Percentiles rank a stretch among this genome's conserved stretches.
These are phyloP conservation scores for Dactylonectria macrodidyma DNA, from an alignment of 2,329 filamentous ascomycete genomes.

Conservation along the genomic window DNA sequence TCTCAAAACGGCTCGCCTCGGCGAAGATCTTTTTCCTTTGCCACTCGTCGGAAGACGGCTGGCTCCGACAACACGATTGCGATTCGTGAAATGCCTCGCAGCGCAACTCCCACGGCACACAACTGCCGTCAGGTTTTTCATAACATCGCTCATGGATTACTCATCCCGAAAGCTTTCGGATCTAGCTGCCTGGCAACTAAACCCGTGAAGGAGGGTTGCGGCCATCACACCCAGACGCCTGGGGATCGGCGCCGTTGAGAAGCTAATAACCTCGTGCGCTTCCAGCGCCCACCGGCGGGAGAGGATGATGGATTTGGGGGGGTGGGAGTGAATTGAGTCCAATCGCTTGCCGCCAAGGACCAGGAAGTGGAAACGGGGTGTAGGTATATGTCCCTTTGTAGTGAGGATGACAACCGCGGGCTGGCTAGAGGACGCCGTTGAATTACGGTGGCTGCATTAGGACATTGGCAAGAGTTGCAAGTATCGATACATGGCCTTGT, in stretches of 20 bases:
- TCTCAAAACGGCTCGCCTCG: background rate
- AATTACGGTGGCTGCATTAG: too few relatives aligned
- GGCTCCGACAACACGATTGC: background rate
- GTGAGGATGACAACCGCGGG: too few relatives aligned
- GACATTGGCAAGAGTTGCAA: too few relatives aligned
- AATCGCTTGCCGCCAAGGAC: background rate
- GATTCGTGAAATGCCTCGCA: background rate
- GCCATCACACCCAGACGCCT: conserved; percentile 18
- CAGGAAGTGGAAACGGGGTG: too few relatives aligned
- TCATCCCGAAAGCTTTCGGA: conserved; percentile 18
- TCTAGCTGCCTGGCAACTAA: background rate
- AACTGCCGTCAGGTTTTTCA: background rate
- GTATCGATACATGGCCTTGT: too few relatives aligned
- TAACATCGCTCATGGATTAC: conserved; percentile 30
- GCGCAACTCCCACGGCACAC: background rate
- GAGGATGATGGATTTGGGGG: background rate
- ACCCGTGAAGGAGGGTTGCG: conserved; percentile 14
- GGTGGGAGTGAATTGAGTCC: background rate
- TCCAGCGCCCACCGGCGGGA: background rate
- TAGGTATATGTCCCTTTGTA: too few relatives aligned
- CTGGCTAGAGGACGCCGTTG: too few relatives aligned
- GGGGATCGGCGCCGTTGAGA: conserved; percentile 31
- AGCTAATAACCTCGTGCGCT: conserved; percentile 20
- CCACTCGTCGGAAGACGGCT: background rate
- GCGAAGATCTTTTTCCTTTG: background rate